Evolutionary conservation across 495 filamentous ascomycete species (phyloP).

Genomic region (Baudoinia panamericana): DNA sequence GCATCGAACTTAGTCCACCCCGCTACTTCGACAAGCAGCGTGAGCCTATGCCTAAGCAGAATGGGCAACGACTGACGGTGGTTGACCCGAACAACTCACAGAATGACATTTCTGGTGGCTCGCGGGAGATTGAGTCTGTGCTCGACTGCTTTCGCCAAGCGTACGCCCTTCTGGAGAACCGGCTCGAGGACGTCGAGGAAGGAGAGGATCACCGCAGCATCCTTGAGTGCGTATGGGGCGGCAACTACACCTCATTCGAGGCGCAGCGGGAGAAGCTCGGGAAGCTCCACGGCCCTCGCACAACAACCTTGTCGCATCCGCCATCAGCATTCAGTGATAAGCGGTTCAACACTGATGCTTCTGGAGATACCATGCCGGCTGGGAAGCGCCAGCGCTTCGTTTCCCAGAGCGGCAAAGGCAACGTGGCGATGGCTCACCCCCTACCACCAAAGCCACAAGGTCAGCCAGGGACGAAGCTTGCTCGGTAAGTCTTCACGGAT

Average conservation of each 20-base stretch:
- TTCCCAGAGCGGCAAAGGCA: neutral
- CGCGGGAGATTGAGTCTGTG: slow-evolving; percentile 49
- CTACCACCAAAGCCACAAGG: neutral
- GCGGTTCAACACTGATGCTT: no score
- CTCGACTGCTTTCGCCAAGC: slow-evolving; percentile 51
- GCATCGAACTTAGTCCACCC: slow-evolving; percentile 63
- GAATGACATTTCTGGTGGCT: slow-evolving; percentile 82
- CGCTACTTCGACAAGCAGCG: slow-evolving; percentile 55
- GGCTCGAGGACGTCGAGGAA: slow-evolving; percentile 50
- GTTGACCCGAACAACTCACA: slow-evolving; percentile 72
- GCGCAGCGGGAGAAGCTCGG: slow-evolving; percentile 21
- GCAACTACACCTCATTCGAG: slow-evolving; percentile 28
- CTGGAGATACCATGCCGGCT: no score
- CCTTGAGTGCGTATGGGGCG: slow-evolving; percentile 25
- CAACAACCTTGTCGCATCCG: slow-evolving; percentile 1
- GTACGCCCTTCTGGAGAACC: slow-evolving; percentile 39
- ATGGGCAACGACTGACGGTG: slow-evolving; percentile 5
- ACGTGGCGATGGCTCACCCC: no score
- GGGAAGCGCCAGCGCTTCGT: slow-evolving; percentile 2
- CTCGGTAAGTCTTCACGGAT: no score
- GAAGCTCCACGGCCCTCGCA: slow-evolving; percentile 2
- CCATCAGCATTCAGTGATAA: no score
- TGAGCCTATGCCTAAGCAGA: slow-evolving; percentile 5
- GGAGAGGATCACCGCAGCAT: slow-evolving; percentile 19
- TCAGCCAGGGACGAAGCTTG: neutral